Conservation (phyloP, 805 yeast species). For the Hanseniaspora clermontiae region DNA sequence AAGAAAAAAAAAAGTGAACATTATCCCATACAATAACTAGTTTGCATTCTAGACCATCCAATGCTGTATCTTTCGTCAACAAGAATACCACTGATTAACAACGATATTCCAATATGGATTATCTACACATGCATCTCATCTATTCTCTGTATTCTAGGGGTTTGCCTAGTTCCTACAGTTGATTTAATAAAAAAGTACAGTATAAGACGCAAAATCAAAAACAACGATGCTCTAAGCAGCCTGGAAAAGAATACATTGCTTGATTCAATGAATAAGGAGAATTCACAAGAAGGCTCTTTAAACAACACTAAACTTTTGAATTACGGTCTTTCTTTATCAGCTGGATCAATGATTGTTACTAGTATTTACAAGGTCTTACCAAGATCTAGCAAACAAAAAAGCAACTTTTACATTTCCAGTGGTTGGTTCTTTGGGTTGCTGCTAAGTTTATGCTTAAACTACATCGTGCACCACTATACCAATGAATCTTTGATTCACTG, state of each 20-base stretch:
- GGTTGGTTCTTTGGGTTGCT: conserved; percentile 42
- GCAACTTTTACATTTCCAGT: conserved; percentile 35
- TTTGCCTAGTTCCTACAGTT: conserved; percentile 39
- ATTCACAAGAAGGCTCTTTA: conserved; percentile 28
- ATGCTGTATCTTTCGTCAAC: background rate
- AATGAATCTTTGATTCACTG: conserved; percentile 80
- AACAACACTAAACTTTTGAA: conserved; percentile 48
- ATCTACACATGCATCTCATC: conserved; percentile 44
- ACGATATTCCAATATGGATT: conserved; percentile 24
- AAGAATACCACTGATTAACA: background rate
- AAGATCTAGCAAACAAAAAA: conserved; percentile 34
- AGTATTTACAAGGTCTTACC: conserved; percentile 71
- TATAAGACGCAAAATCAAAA: conserved; percentile 20
- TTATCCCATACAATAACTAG: no score
- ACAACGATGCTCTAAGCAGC: conserved; percentile 41
- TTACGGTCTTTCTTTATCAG: conserved; percentile 59
- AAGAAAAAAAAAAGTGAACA: no score
- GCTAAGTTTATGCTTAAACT: conserved; percentile 48
- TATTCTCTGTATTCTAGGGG: conserved; percentile 58
- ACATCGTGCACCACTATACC: conserved; percentile 57
- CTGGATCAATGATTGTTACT: conserved; percentile 75
- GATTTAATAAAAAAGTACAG: conserved; percentile 12
- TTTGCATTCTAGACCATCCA: no score
- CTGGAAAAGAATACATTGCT: conserved; percentile 33
- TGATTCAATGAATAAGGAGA: conserved; percentile 37